phyloP scores from a whole-genome alignment of 2,329 filamentous ascomycete species.

The Nothophaeocryptopus gaeumannii region DNA sequence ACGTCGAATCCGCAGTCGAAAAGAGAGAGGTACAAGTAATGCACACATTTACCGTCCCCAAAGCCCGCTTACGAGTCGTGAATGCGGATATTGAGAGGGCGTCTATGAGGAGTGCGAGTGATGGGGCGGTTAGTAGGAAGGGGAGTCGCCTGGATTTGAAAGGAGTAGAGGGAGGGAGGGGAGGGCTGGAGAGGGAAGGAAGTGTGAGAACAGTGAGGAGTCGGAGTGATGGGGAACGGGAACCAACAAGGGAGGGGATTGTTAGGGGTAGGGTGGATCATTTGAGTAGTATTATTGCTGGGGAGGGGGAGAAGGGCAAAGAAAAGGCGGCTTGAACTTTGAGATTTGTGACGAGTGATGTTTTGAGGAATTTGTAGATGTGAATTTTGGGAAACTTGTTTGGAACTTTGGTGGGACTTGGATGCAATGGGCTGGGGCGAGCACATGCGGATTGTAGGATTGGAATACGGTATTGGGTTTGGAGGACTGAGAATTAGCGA shows the following conservation, averaged over 20 bases:
- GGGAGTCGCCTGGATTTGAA: conserved; percentile 14
- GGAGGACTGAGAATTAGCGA: too few relatives aligned
- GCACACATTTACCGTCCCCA: conserved; percentile 85
- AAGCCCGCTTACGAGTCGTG: conserved; percentile 81
- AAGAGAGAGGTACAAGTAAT: conserved; percentile 49
- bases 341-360: too few relatives aligned
- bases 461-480: too few relatives aligned
- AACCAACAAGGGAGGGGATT: conserved; percentile 3
- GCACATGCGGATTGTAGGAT: too few relatives aligned
- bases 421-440: too few relatives aligned
- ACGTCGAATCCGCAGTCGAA: conserved; percentile 49
- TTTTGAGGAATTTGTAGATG: too few relatives aligned
- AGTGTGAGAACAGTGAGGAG: conserved; percentile 16
- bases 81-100: conserved; percentile 62
- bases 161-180: background rate
- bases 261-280: too few relatives aligned
- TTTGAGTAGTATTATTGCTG: too few relatives aligned
- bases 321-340: too few relatives aligned
- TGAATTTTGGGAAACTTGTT: too few relatives aligned
- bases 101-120: conserved; percentile 36
- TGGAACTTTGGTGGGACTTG: too few relatives aligned
- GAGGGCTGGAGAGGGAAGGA: conserved; percentile 13
- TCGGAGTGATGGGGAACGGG: conserved; percentile 15
- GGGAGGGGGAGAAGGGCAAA: too few relatives aligned
- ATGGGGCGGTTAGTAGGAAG: conserved; percentile 26